phyloP scores from a whole-genome alignment of 2,329 filamentous ascomycete species.

The Neonectria sp. region DNA sequence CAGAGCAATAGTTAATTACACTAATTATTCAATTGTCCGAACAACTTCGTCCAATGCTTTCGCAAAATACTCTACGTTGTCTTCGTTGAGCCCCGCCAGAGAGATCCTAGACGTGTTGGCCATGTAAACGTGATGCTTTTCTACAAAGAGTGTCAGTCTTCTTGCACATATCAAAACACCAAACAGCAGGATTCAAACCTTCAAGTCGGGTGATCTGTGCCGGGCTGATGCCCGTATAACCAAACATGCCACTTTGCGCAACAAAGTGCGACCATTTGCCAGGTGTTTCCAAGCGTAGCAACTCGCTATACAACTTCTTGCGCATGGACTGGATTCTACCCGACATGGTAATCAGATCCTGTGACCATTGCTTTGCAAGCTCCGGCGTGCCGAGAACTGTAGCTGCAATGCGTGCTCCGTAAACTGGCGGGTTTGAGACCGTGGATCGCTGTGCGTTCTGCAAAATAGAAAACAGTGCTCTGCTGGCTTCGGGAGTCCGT shows the following conservation, averaged over 20 bases:
- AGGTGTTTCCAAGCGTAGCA: constrained; percentile 50
- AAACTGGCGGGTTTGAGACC: constrained; percentile 54
- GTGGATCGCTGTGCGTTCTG: constrained; percentile 52
- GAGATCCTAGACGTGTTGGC: constrained; percentile 56
- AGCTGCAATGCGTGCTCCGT: constrained; percentile 54
- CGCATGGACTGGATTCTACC: constrained; percentile 55
- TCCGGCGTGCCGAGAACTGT: constrained; percentile 49
- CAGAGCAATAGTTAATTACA: neutral
- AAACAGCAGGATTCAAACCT: constrained; percentile 34
- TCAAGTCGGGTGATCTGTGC: constrained; percentile 59
- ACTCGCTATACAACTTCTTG: constrained; percentile 50
- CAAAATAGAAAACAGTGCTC: constrained; percentile 47
- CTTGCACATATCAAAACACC: too few relatives aligned
- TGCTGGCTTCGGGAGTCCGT: constrained; percentile 20
- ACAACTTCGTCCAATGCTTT: constrained; percentile 37
- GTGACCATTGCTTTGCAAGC: constrained; percentile 51
- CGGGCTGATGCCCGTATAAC: constrained; percentile 64
- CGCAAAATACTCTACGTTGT: constrained; percentile 49
- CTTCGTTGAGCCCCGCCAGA: constrained; percentile 56
- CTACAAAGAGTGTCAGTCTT: constrained; percentile 36
- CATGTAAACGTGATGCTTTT: constrained; percentile 56
- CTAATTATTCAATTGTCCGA: constrained; percentile 7
- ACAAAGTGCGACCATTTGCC: constrained; percentile 56
- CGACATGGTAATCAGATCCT: constrained; percentile 56
- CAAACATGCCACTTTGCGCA: constrained; percentile 59